These are phyloP conservation scores for Sporothrix mexicana DNA, from an alignment of 2,329 filamentous ascomycete species.

Conservation along the genomic window DNA sequence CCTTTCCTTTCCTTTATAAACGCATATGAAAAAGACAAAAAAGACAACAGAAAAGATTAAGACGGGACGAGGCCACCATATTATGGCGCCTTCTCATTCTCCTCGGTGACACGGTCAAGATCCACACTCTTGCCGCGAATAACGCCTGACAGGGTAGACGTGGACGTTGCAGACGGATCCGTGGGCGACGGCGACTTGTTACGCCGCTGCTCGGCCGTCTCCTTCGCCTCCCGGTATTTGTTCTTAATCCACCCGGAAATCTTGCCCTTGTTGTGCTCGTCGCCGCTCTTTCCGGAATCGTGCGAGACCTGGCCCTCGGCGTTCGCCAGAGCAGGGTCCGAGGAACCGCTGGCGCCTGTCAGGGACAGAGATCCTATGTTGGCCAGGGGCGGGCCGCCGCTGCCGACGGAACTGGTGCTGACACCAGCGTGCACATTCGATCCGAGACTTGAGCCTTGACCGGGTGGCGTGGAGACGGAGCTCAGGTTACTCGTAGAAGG, in stretches of 20 bases:
- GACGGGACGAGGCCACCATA: neutral
- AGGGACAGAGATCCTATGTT: slow-evolving; percentile 52
- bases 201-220: slow-evolving; percentile 60
- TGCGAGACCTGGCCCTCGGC: slow-evolving; percentile 46
- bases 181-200: slow-evolving; percentile 59
- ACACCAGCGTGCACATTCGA: slow-evolving; percentile 67
- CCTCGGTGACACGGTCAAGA: slow-evolving; percentile 32
- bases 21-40: slow-evolving; percentile 2
- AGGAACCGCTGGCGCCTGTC: slow-evolving; percentile 58
- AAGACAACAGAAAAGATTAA: slow-evolving; percentile 15
- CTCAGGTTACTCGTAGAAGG: slow-evolving; percentile 33
- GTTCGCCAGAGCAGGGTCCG: slow-evolving; percentile 51
- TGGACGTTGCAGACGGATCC: slow-evolving; percentile 8
- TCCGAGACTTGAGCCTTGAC: slow-evolving; percentile 55
- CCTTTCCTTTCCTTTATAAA: neutral
- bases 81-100: slow-evolving; percentile 29
- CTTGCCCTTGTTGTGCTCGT: slow-evolving; percentile 54
- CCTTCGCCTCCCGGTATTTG: slow-evolving; percentile 66
- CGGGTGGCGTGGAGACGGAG: slow-evolving; percentile 44
- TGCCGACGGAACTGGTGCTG: slow-evolving; percentile 72
- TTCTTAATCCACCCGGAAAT: slow-evolving; percentile 64
- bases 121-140: slow-evolving; percentile 36
- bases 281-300: slow-evolving; percentile 44
- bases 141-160: slow-evolving; percentile 13
- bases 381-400: slow-evolving; percentile 50